Evolutionary conservation across 768 basidiomycete species (phyloP).

Genomic region (Pluteus cervinus): DNA sequence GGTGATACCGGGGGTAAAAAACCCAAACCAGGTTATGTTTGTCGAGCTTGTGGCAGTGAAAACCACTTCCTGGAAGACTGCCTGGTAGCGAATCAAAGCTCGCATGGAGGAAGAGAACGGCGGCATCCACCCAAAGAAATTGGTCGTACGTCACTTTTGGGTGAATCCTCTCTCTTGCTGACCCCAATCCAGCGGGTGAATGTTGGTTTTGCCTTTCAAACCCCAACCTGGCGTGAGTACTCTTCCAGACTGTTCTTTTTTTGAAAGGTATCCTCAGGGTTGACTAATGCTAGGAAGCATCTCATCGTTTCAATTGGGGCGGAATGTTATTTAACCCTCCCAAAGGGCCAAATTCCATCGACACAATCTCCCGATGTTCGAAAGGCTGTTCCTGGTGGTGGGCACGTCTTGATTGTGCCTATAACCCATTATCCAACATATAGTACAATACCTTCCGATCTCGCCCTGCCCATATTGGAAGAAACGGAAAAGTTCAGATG

Average conservation of each 20-base stretch:
- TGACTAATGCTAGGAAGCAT: conserved; percentile 61
- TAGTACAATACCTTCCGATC: conserved; percentile 72
- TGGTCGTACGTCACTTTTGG: conserved; percentile 51
- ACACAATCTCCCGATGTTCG: conserved; percentile 54
- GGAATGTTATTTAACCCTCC: conserved; percentile 94
- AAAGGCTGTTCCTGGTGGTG: conserved; percentile 81
- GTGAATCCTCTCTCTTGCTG: conserved; percentile 2
- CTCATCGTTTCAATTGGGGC: conserved; percentile 90
- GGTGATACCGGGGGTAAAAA: conserved; percentile 83
- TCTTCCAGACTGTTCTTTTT: conserved; percentile 1
- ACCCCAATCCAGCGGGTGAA: conserved; percentile 59
- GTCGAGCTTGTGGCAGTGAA: conserved; percentile 86
- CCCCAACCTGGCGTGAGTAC: conserved; percentile 75
- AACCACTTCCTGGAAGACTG: conserved; percentile 88
- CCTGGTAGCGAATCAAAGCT: conserved; percentile 54
- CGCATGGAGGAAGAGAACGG: conserved; percentile 36
- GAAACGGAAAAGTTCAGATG: conserved; percentile 76
- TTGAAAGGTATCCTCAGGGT: conserved; percentile 8
- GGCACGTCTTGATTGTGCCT: conserved; percentile 90
- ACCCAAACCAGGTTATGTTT: conserved; percentile 82
- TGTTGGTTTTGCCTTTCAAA: conserved; percentile 99
- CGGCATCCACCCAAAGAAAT: conserved; percentile 72
- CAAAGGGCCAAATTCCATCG: conserved; percentile 91
- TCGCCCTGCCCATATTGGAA: conserved; percentile 65
- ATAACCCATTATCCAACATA: conserved; percentile 93